phyloP scores from a whole-genome alignment of 768 basidiomycete genomes.

The Lepiota venenata region DNA sequence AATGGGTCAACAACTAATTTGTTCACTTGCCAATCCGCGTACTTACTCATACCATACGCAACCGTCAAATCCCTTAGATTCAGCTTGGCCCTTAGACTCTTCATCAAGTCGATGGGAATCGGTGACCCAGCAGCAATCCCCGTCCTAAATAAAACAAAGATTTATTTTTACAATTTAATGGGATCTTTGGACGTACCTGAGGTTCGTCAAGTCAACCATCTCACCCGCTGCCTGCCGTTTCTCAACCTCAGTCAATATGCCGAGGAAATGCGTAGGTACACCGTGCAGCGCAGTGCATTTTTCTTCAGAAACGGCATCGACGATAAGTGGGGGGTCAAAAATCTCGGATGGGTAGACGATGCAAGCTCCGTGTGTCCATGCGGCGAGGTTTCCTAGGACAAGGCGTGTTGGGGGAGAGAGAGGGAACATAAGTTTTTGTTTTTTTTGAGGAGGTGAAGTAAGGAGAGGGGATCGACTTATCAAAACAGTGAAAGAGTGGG shows the following conservation, averaged over 20 bases:
- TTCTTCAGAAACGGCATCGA: slow-evolving; percentile 67
- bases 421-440: too few relatives aligned
- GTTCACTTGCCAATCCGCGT: background rate
- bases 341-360: slow-evolving; percentile 72
- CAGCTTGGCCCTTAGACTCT: slow-evolving; percentile 58
- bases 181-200: too few relatives aligned
- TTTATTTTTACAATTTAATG: too few relatives aligned
- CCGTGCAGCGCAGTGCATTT: slow-evolving; percentile 79
- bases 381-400: slow-evolving; percentile 76
- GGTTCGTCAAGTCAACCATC: slow-evolving; percentile 40
- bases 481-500: slow-evolving; percentile 87
- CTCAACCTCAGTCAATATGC: slow-evolving; percentile 65
- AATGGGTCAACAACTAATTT: slow-evolving; percentile 1
- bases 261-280: slow-evolving; percentile 84
- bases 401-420: slow-evolving; percentile 45
- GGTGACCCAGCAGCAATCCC: slow-evolving; percentile 82
- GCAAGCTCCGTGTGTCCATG: slow-evolving; percentile 71
- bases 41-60: slow-evolving; percentile 87
- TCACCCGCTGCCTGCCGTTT: slow-evolving; percentile 45
- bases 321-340: slow-evolving; percentile 61
- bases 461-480: too few relatives aligned
- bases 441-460: too few relatives aligned
- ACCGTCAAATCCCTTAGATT: slow-evolving; percentile 71
- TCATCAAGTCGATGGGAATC: slow-evolving; percentile 80
- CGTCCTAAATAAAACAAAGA: slow-evolving; percentile 41